phyloP scores from a whole-genome alignment of 495 filamentous ascomycete species.

The Hypoxylon cercidicola region DNA sequence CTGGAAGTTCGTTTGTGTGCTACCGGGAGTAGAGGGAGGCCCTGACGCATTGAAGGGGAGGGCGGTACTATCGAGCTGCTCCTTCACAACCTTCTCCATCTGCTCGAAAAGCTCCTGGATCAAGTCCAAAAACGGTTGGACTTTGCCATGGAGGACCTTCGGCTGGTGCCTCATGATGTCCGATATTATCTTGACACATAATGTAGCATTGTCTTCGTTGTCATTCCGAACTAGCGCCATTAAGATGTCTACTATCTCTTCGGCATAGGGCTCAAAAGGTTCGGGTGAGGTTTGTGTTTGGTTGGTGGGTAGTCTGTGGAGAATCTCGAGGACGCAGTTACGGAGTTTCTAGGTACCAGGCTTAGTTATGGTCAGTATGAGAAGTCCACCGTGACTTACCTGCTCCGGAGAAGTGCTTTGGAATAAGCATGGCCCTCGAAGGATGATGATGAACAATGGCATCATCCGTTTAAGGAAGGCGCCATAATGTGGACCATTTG shows the following conservation, averaged over 20 bases:
- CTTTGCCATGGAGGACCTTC: slow-evolving; percentile 78
- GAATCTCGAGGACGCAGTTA: slow-evolving; percentile 90
- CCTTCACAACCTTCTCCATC: slow-evolving; percentile 91
- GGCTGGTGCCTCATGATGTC: slow-evolving; percentile 93
- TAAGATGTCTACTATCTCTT: slow-evolving; percentile 84
- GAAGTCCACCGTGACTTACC: slow-evolving; percentile 51
- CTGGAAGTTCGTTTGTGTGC: slow-evolving; percentile 73
- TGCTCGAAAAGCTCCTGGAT: slow-evolving; percentile 96
- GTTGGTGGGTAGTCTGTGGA: slow-evolving; percentile 85
- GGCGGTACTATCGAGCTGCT: slow-evolving; percentile 85
- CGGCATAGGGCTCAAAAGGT: slow-evolving; percentile 84
- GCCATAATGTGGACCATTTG: slow-evolving; percentile 68
- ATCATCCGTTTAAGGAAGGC: slow-evolving; percentile 85
- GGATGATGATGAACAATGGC: slow-evolving; percentile 86
- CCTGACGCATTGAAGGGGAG: slow-evolving; percentile 66
- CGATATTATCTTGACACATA: slow-evolving; percentile 98
- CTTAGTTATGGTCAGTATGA: slow-evolving; percentile 31
- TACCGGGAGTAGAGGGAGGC: slow-evolving; percentile 79
- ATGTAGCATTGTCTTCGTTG: slow-evolving; percentile 97
- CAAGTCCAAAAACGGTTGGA: slow-evolving; percentile 88
- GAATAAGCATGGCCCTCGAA: slow-evolving; percentile 90
- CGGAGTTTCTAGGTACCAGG: slow-evolving; percentile 75
- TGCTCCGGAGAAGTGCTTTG: slow-evolving; percentile 87
- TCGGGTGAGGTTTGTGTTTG: slow-evolving; percentile 71
- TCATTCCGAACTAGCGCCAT: slow-evolving; percentile 89